Percentiles rank a stretch among this genome's conserved stretches.
These are phyloP conservation scores for Cutaneotrichosporon sp. DNA, from an alignment of 1,284 basidiomycete genomes.

Conservation along the genomic window DNA sequence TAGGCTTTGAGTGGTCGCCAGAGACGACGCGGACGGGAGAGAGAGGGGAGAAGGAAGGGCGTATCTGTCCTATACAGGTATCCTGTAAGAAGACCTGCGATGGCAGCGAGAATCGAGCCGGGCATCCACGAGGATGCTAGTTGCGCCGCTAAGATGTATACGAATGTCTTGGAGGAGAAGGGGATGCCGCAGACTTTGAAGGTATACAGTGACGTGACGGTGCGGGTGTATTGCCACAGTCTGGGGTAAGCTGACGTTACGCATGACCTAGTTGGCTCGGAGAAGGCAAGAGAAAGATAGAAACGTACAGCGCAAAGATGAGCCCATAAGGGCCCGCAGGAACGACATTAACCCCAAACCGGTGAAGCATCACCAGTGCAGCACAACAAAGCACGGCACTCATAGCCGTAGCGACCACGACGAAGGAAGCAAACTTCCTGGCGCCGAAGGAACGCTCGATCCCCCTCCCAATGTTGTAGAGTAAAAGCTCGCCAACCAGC, in stretches of 20 bases:
- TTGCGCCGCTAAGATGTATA: conserved; percentile 67
- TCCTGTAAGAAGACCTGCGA: conserved; percentile 69
- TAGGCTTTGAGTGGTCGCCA: conserved; percentile 62
- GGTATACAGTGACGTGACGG: conserved; percentile 71
- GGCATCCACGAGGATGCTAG: conserved; percentile 67
- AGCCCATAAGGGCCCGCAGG: conserved; percentile 72
- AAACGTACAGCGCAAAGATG: conserved; percentile 52
- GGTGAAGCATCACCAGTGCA: conserved; percentile 63
- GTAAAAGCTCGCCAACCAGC: conserved; percentile 69
- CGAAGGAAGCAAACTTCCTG: conserved; percentile 82
- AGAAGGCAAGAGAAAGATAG: neutral
- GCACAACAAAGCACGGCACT: conserved; percentile 68
- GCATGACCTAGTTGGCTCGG: neutral
- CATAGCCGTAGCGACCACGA: conserved; percentile 63
- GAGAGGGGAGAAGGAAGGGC: conserved; percentile 51
- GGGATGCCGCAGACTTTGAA: conserved; percentile 73
- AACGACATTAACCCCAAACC: conserved; percentile 67
- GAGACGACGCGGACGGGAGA: conserved; percentile 33
- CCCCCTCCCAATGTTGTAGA: conserved; percentile 70
- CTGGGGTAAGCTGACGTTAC: conserved; percentile 46
- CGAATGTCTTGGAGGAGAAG: conserved; percentile 70
- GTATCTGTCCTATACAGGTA: conserved; percentile 76
- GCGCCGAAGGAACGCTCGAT: conserved; percentile 85
- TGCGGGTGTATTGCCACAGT: conserved; percentile 73
- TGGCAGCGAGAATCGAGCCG: conserved; percentile 62